A percentile compares a stretch with the other conserved stretches of the same genome.
Evolutionary conservation across 768 basidiomycete species (phyloP).

Genomic region (Hirschioporus abietinus): DNA sequence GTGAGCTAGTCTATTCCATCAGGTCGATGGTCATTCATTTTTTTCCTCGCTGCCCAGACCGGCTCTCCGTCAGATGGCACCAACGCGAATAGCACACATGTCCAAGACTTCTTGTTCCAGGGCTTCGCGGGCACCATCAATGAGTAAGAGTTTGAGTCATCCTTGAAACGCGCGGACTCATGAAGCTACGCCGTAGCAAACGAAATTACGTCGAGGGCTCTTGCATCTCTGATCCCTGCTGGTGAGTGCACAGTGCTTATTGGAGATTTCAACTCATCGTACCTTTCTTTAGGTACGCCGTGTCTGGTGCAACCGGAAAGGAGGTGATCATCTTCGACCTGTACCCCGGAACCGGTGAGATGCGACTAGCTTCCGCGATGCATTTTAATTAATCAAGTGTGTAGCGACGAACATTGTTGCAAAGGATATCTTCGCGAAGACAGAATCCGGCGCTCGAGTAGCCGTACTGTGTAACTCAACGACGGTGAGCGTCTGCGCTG

Average conservation of each 20-base stretch:
- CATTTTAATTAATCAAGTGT: neutral
- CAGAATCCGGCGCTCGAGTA: slow-evolving; percentile 37
- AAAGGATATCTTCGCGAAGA: slow-evolving; percentile 41
- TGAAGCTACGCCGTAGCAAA: neutral
- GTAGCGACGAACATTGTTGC: slow-evolving; percentile 45
- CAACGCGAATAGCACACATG: slow-evolving; percentile 45
- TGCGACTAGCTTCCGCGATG: neutral
- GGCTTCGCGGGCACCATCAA: slow-evolving; percentile 47
- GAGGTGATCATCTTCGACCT: slow-evolving; percentile 57
- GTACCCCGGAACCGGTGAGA: slow-evolving; percentile 47
- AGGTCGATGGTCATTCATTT: neutral
- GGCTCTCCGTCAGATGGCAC: slow-evolving; percentile 42
- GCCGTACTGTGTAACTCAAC: slow-evolving; percentile 51
- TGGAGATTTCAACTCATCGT: neutral
- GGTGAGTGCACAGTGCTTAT: slow-evolving; percentile 24
- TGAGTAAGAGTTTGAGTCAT: slow-evolving; percentile 39
- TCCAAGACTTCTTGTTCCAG: slow-evolving; percentile 51
- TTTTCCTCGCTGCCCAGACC: slow-evolving; percentile 14
- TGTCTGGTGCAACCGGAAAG: slow-evolving; percentile 49
- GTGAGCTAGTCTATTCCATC: slow-evolving; percentile 23
- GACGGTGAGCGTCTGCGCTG: slow-evolving; percentile 26
- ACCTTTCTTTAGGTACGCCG: slow-evolving; percentile 29
- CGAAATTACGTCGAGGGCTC: slow-evolving; percentile 45
- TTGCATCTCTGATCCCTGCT: slow-evolving; percentile 56
- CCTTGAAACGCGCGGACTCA: neutral